Evolutionary conservation across 768 basidiomycete genomes (phyloP), one percentile per base, ranked within the genome.

Genomic region (Xerocomus potaroensis): DNA sequence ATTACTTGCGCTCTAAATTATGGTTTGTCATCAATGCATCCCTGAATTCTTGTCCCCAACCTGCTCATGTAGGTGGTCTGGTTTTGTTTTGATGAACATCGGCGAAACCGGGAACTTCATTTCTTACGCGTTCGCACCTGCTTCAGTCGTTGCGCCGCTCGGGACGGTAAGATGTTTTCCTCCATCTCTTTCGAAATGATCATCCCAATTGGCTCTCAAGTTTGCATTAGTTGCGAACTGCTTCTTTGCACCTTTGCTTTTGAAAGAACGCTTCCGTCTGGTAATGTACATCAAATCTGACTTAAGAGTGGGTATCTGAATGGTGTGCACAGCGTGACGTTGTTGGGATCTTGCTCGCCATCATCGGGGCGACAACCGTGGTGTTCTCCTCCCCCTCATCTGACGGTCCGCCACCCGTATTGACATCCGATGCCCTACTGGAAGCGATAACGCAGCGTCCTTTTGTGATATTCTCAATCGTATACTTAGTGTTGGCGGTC

Each of bases 171-270:
- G 83, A 48, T 19, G 5, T 68, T 34, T 18, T 9, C n/a, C 15
- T 14, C 41, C 7, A 30, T 30, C 24, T n/a, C 22, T 24, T 45
- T 32, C 24, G 21, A 14, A 22, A 16, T 22, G 41, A 41, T 41
- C 34, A 15, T 27, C 12, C 45, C 18, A 54, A 19, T 31, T 4
- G 7, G 5, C 27, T n/a, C 16, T 34, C 16, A 45, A 91, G 83
- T 87, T 91, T 65, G 91, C 92, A 2, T 73, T 97, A n/a, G 83
- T 95, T 49, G 91, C 95, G 12, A 98, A 98, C 64, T 97, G 93
- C 60, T 74, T 93, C 32, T 92, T 97, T 53, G 91, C 94, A 1
- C 95, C 95, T 14, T 57, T 91, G 3, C 78, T 97, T 60, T 75
- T 91, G 9, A 74, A 80, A 8, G 91, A 98, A 68, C 78, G 77